phyloP scores from a whole-genome alignment of 768 basidiomycete species.

The Amanita molliuscula region DNA sequence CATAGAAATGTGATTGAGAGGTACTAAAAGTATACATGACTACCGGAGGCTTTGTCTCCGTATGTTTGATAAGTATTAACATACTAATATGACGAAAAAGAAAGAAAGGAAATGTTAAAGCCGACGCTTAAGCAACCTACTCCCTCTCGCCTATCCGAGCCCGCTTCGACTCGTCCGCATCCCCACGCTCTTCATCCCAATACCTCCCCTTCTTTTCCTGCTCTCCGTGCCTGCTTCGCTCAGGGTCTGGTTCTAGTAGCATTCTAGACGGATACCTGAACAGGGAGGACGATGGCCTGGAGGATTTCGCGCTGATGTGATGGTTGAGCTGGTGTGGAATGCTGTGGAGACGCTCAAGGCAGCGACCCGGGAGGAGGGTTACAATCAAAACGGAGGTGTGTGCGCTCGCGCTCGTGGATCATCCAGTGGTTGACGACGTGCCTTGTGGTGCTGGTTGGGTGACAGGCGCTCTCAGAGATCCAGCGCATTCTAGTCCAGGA shows the following conservation, averaged over 20 bases:
- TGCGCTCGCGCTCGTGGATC: neutral
- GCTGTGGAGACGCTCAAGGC: conserved; percentile 61
- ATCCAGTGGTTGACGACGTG: neutral
- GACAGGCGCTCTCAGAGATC: conserved; percentile 56
- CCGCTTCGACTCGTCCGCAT: conserved; percentile 29
- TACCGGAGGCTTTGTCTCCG: too few species aligned
- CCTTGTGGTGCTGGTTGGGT: too few species aligned
- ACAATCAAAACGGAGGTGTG: conserved; percentile 33
- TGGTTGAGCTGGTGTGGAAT: conserved; percentile 61
- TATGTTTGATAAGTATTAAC: too few species aligned
- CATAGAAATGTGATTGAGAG: too few species aligned
- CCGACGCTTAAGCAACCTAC: conserved; percentile 41
- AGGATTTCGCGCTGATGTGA: conserved; percentile 66
- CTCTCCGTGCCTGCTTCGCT: conserved; percentile 7
- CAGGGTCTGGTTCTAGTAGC: neutral
- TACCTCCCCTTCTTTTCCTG: neutral
- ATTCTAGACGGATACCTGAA: conserved; percentile 8
- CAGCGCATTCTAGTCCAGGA: conserved; percentile 60
- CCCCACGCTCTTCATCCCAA: neutral
- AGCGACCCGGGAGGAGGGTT: conserved; percentile 15
- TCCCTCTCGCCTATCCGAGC: conserved; percentile 52
- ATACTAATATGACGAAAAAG: too few species aligned
- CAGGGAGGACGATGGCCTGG: conserved; percentile 32
- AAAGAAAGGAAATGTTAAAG: too few species aligned
- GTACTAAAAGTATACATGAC: too few species aligned